These are phyloP conservation scores for Fusarium setosum DNA, from an alignment of 2,329 filamentous ascomycete species.

Conservation along the genomic window DNA sequence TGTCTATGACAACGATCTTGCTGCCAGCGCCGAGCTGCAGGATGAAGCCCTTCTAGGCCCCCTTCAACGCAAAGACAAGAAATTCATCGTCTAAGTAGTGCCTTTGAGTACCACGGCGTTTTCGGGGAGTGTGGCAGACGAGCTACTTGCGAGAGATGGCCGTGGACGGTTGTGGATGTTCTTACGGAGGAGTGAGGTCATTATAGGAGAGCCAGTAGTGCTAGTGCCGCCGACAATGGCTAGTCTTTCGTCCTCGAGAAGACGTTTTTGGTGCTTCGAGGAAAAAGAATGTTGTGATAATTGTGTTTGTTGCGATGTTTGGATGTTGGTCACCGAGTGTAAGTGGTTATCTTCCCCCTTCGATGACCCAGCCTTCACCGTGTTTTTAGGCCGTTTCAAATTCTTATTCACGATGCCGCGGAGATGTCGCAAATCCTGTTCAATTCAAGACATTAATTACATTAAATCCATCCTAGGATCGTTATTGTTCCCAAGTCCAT, in stretches of 20 bases:
- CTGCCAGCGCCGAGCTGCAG: constrained; percentile 32
- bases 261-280: constrained; percentile 12
- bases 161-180: constrained; percentile 61
- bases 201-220: constrained; percentile 50
- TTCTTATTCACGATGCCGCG: no score
- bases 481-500: no score
- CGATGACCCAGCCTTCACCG: not conserved
- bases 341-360: not conserved
- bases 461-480: no score
- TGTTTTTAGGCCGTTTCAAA: not conserved
- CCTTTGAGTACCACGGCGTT: constrained; percentile 53
- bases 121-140: constrained; percentile 52
- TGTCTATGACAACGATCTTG: constrained; percentile 48
- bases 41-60: constrained; percentile 50
- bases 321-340: constrained; percentile 2
- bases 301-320: not conserved
- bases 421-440: no score
- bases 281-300: not conserved
- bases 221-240: constrained; percentile 50
- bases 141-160: constrained; percentile 59
- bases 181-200: constrained; percentile 52
- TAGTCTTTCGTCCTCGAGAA: constrained; percentile 38
- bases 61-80: constrained; percentile 42
- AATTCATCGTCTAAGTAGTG: constrained; percentile 59
- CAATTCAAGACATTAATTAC: no score